phyloP scores from a whole-genome alignment of 192 early-diverging fungal genomes.

The Chytriomyces confervae region DNA sequence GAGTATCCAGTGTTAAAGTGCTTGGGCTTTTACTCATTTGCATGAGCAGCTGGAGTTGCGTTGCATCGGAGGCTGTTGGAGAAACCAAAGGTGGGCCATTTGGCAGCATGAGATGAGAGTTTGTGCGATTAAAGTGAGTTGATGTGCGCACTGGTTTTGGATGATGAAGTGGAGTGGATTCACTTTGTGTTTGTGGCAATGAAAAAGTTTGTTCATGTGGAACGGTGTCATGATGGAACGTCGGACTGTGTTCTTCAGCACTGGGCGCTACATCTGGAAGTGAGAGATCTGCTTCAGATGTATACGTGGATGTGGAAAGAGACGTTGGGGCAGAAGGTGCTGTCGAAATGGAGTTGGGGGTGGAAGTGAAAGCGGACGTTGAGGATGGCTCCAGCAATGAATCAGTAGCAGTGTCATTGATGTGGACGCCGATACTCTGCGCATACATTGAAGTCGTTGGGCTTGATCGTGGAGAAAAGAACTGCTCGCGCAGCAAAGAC shows the following conservation, averaged over 20 bases:
- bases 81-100: background rate
- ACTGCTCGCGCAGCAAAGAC: background rate
- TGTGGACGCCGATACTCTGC: background rate
- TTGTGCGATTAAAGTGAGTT: background rate
- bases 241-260: background rate
- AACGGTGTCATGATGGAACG: no score
- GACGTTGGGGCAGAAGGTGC: background rate
- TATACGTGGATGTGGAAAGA: conserved; percentile 1
- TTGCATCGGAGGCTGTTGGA: background rate
- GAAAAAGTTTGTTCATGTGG: no score
- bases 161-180: no score
- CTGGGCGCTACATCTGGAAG: background rate
- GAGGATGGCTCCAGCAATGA: background rate
- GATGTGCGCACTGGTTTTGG: background rate
- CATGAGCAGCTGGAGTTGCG: background rate
- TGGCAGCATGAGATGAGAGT: background rate
- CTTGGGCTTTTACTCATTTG: background rate
- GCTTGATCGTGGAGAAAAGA: background rate
- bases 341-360: background rate
- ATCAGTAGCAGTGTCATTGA: background rate
- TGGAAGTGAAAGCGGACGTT: background rate
- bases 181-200: no score
- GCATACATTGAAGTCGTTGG: background rate
- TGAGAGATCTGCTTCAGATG: background rate
- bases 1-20: background rate